Conservation (phyloP, 208 protist species). For the Novymonas esmeraldas region DNA sequence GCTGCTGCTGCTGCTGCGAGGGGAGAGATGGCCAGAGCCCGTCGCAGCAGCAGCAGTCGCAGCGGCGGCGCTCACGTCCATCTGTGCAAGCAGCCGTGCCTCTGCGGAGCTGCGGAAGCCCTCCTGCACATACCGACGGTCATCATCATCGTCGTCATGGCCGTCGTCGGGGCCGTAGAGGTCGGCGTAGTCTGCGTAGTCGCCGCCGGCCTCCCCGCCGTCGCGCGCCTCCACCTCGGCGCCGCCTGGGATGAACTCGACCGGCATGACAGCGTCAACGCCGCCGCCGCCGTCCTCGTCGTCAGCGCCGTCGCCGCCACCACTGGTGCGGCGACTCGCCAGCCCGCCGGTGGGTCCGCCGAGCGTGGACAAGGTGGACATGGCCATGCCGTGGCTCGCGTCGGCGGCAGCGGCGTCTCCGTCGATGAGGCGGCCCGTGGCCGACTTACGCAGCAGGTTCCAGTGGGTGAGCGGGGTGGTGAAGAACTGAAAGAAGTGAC, state of each 20-base stretch:
- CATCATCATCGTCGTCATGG: slow-evolving; percentile 31
- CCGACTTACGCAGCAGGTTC: slow-evolving; percentile 87
- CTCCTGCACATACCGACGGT: slow-evolving; percentile 34
- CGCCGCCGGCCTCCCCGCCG: slow-evolving; percentile 55
- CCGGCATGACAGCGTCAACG: slow-evolving; percentile 58
- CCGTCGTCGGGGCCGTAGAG: slow-evolving; percentile 40
- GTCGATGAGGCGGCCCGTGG: slow-evolving; percentile 39
- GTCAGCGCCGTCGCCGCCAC: slow-evolving; percentile 2
- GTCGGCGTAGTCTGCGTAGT: slow-evolving; percentile 40
- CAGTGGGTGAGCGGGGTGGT: slow-evolving; percentile 66
- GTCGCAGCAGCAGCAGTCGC: slow-evolving; percentile 16
- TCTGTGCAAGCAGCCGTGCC: slow-evolving; percentile 45
- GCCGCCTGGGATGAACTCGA: slow-evolving; percentile 80
- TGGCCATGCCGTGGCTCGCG: slow-evolving; percentile 19
- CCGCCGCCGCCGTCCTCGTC: slow-evolving; percentile 4
- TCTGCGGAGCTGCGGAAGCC: slow-evolving; percentile 31
- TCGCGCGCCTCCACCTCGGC: slow-evolving; percentile 59
- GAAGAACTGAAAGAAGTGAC: slow-evolving; percentile 83
- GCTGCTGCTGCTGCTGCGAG: slow-evolving; percentile 25
- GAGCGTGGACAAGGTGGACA: slow-evolving; percentile 9
- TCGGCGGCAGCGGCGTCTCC: slow-evolving; percentile 18
- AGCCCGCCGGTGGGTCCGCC: background rate
- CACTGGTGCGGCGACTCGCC: slow-evolving; percentile 12
- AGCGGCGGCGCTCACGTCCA: slow-evolving; percentile 35
- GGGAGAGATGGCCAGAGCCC: slow-evolving; percentile 15